Base-by-base conservation (phyloP, 2,329 filamentous ascomycete species). In the Fusarium sp. region DNA sequence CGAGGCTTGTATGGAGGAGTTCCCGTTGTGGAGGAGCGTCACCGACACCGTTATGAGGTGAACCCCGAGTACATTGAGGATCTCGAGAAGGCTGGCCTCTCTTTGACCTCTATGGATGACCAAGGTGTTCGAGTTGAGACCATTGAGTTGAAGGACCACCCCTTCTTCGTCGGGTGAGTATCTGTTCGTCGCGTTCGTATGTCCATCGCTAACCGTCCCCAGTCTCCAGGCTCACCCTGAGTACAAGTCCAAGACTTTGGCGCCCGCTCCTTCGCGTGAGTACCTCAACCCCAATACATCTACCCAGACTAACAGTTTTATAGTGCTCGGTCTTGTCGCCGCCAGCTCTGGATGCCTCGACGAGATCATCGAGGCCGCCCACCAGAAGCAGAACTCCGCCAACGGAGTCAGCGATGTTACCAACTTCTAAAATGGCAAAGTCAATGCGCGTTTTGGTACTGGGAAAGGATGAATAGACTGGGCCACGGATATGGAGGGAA, bases 1-100 rank as follows among this genome's bases (percentile, higher is more conserved):
- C 90, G 93, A 18, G 87, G 87, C 10, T 82, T 97, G 12, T 97
- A 97, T 78, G 91, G 90, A 5, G 80, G 82, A 3, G 82, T 81
- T 2, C 79, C 83, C 1, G 79, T 81, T 20, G 86, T 92, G 45
- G 81, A 86, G 62, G 94, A 97, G 83, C 88, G 94, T 53, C 94
- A 97, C 80, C 89, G 94, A 64, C 94, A 97, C 81, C 88, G 93
- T 40, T 97, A 97, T 78, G 94, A 97, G 82, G 92, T 97, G 70
- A 97, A 97, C 81, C 93, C 94, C 0, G 87, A 88, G 13, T 90
- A 91, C 75, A 88, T 97, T 55, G 88, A 91, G 6, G 81, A 82
- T 32, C 84, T 97, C 5, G 86, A 93, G 69, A 81, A 87, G 47
- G 88, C 86, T 7, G 94, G 93, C 1, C 83, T 97, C 32, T 90